Conservation (phyloP, 2,329 filamentous ascomycete species). For the Simplicillium aogashimaense region DNA sequence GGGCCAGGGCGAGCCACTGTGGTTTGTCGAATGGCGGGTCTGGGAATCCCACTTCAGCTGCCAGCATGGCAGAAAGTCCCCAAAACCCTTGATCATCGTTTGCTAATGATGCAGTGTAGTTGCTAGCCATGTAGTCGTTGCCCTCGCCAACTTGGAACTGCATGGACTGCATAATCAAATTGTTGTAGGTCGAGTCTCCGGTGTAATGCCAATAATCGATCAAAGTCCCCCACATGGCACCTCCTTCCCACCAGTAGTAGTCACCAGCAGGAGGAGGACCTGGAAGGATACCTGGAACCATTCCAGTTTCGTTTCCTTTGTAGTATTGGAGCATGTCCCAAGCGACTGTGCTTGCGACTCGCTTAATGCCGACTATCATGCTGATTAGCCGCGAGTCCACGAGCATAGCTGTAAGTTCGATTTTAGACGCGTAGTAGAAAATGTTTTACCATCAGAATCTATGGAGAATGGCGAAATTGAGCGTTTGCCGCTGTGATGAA, state of each 20-base stretch:
- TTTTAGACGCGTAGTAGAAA: constrained; percentile 1
- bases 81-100: constrained; percentile 69
- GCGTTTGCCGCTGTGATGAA: not conserved
- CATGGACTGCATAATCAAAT: constrained; percentile 41
- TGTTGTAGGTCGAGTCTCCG: constrained; percentile 49
- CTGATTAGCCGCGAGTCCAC: too few species aligned
- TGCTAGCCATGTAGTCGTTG: constrained; percentile 47
- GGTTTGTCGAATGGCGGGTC: constrained; percentile 47
- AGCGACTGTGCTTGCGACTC: constrained; percentile 4
- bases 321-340: constrained; percentile 7
- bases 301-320: constrained; percentile 4
- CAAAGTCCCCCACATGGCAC: constrained; percentile 53
- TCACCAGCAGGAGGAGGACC: constrained; percentile 35
- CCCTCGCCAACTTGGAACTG: constrained; percentile 43
- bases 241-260: constrained; percentile 61
- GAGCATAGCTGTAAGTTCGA: too few species aligned
- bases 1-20: constrained; percentile 62
- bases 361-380: constrained; percentile 13
- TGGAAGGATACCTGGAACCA: constrained; percentile 19
- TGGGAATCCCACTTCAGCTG: constrained; percentile 60
- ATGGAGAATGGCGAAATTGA: not conserved
- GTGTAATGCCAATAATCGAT: constrained; percentile 59
- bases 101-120: constrained; percentile 41
- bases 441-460: not conserved
- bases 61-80: constrained; percentile 63